These are phyloP conservation scores for Phymatotrichopsis omnivora DNA, from an alignment of 2,329 filamentous ascomycete genomes.

Conservation along the genomic window DNA sequence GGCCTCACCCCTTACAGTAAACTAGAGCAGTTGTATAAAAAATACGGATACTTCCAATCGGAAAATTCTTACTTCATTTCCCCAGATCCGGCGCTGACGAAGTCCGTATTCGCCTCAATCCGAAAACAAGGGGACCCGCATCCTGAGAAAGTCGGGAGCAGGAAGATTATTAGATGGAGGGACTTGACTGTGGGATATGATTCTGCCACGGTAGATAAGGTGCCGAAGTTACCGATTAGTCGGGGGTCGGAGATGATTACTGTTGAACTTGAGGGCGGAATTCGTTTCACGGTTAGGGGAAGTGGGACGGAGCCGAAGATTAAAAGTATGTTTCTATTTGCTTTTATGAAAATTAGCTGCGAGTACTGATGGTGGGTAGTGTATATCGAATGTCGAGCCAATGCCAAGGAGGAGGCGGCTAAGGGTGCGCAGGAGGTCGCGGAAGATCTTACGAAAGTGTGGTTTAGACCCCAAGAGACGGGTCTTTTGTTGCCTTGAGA, in stretches of 20 bases:
- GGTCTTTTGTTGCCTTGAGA: constrained; percentile 25
- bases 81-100: constrained; percentile 44
- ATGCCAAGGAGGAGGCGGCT: constrained; percentile 38
- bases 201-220: constrained; percentile 43
- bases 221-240: constrained; percentile 48
- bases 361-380: constrained; percentile 30
- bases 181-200: constrained; percentile 53
- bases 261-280: constrained; percentile 45
- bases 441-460: constrained; percentile 40
- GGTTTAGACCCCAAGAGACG: constrained; percentile 38
- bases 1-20: constrained; percentile 48
- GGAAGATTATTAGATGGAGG: constrained; percentile 48
- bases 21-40: constrained; percentile 47
- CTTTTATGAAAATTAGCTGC: constrained; percentile 1
- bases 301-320: constrained; percentile 59
- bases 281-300: constrained; percentile 50
- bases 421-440: constrained; percentile 40
- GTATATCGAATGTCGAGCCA: constrained; percentile 43
- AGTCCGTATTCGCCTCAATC: constrained; percentile 46
- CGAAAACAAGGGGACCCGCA: constrained; percentile 35
- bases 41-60: constrained; percentile 52
- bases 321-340: constrained; percentile 39
- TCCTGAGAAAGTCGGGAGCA: constrained; percentile 41
- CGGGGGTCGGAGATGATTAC: constrained; percentile 54
- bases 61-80: constrained; percentile 55